These are phyloP conservation scores for Phyllosticta capitalensis DNA, from an alignment of 2,329 filamentous ascomycete genomes.

Conservation along the genomic window DNA sequence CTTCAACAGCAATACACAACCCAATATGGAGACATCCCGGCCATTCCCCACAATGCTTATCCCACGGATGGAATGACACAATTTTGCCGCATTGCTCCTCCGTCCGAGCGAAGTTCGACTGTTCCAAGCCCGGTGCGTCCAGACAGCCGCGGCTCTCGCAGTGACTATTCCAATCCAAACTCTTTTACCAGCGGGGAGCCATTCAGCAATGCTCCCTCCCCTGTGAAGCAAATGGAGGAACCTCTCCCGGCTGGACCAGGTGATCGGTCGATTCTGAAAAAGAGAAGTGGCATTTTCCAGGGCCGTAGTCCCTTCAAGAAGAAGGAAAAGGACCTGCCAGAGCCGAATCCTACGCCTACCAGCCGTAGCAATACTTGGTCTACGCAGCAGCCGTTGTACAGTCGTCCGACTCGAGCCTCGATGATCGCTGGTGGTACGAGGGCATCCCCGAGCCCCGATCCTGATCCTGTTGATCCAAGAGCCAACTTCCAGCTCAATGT, in stretches of 20 bases:
- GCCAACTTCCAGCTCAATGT: slow-evolving; percentile 90
- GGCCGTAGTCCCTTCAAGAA: slow-evolving; percentile 86
- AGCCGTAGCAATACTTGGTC: slow-evolving; percentile 46
- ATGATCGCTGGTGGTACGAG: slow-evolving; percentile 18
- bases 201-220: slow-evolving; percentile 62
- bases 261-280: slow-evolving; percentile 54
- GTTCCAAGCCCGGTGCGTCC: slow-evolving; percentile 61
- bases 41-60: slow-evolving; percentile 85
- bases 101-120: slow-evolving; percentile 56
- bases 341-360: slow-evolving; percentile 35
- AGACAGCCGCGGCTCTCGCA: slow-evolving; percentile 78
- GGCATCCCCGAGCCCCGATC: slow-evolving; percentile 30
- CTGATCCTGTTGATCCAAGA: slow-evolving; percentile 79
- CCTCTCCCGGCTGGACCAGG: slow-evolving; percentile 40
- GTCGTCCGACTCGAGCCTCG: slow-evolving; percentile 20
- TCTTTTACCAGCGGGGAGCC: slow-evolving; percentile 82
- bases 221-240: slow-evolving; percentile 49
- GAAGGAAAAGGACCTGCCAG: slow-evolving; percentile 62
- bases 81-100: slow-evolving; percentile 71
- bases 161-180: slow-evolving; percentile 81
- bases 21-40: slow-evolving; percentile 55
- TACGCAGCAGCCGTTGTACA: slow-evolving; percentile 31
- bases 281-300: slow-evolving; percentile 81
- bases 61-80: slow-evolving; percentile 96
- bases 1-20: slow-evolving; percentile 32